Conservation (phyloP, 108 stramenopile genomes). For the Nitzschia palea region DNA sequence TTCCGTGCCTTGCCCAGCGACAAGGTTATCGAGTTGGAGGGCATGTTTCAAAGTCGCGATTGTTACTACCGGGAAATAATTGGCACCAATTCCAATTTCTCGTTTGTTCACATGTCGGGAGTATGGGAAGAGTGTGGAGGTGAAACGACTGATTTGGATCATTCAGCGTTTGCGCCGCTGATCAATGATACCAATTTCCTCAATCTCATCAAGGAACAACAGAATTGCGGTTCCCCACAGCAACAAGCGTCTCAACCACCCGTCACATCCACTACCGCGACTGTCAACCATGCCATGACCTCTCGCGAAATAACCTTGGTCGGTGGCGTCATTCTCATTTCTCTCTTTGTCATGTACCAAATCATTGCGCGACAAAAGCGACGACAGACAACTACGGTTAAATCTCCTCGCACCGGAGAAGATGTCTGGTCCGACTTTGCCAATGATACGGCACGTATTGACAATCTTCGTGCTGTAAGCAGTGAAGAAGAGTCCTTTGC, state of each 20-base stretch:
- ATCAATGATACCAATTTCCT: neutral
- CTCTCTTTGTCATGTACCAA: neutral
- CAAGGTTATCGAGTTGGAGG: slow-evolving; percentile 16
- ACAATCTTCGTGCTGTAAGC: neutral
- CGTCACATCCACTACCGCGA: too few relatives aligned
- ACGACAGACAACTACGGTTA: neutral
- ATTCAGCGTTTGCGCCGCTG: too few relatives aligned
- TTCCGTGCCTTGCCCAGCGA: neutral
- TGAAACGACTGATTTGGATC: too few relatives aligned
- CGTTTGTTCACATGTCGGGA: neutral
- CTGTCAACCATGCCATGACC: too few relatives aligned
- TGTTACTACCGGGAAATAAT: slow-evolving; percentile 24
- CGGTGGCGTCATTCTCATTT: neutral
- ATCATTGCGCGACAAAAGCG: neutral
- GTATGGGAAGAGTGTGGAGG: slow-evolving; percentile 10
- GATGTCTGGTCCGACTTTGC: slow-evolving; percentile 10
- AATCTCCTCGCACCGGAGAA: neutral
- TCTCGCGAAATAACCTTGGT: too few relatives aligned
- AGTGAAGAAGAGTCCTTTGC: neutral
- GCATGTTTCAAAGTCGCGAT: slow-evolving; percentile 14
- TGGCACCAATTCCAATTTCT: neutral
- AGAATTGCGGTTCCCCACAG: neutral
- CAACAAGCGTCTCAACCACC: too few relatives aligned
- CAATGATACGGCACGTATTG: neutral
- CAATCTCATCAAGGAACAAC: neutral